Base-by-base conservation (phyloP, 2,329 filamentous ascomycete genomes). In the Uncinocarpus reesii region DNA sequence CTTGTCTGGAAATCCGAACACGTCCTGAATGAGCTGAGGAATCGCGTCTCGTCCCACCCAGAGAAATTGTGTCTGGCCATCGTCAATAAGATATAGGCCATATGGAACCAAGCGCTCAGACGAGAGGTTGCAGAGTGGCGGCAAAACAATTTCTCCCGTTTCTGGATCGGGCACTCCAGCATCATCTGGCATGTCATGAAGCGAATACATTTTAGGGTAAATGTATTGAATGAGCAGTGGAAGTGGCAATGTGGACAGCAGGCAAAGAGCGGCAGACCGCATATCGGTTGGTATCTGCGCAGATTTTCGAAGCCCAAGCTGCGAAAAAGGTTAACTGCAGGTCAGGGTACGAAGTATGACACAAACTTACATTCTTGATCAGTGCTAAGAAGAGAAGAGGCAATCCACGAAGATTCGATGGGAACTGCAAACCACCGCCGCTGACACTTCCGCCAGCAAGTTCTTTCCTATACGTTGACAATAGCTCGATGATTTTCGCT, bases 391-490 rank as follows among this genome's bases (percentile, higher is more conserved):
- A 96, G 36, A 98, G 73, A 48, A 93, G 79, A 1, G 92, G 89
- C 21, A 98, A 75, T 28, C 82, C 88, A 49, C 90, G 81, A 50
- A 98, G 72, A 66, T 98, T 98, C 51, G 86, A 83, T 16, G 92
- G 89, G 73, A 96, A 92, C 63, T 95, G 92, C 15, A 98, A 74
- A 40, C 90, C 89, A 46, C 88, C 81, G 34, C 81, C 89, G 44
- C 90, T 89, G 79, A 95, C 92, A 68, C 90, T 95, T 55, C 90
- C 90, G 55, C 90, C 90, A 13, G 86, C 90, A 51, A 98, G 77
- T 66, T 98, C 92, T 72, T 96, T 96, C 70, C 88, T 85, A 73
- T 95, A 98, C 0, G 90, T 96, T 65, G 90, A 84, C 52, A 98
- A 73, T 42, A 98, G 78, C 70, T 98, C 92, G 23, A 88, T 84